Conservation (phyloP, 495 filamentous ascomycete species). For the Echria macrotheca region DNA sequence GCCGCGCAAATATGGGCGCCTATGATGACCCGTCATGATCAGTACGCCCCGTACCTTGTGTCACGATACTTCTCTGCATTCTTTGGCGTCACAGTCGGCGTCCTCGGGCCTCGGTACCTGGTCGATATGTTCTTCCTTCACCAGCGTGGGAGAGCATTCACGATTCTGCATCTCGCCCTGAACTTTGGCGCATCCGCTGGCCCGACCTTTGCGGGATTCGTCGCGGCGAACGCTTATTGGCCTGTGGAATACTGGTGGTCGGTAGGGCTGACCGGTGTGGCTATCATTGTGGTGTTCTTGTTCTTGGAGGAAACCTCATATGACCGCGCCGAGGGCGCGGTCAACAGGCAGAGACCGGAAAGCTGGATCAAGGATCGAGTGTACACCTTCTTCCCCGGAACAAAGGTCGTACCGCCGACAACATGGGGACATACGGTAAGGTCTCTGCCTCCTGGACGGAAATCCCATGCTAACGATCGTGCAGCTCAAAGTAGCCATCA, state of each 20-base stretch:
- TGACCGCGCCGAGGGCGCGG: conserved; percentile 14
- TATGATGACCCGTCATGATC: conserved; percentile 30
- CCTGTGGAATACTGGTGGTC: conserved; percentile 50
- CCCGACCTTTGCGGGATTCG: conserved; percentile 43
- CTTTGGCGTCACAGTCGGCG: conserved; percentile 58
- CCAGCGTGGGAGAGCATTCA: conserved; percentile 51
- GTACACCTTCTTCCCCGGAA: conserved; percentile 43
- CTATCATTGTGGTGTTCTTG: conserved; percentile 38
- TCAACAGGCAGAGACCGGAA: conserved; percentile 22
- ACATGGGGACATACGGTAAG: conserved; percentile 29
- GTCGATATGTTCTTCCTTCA: conserved; percentile 53
- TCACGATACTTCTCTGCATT: conserved; percentile 49
- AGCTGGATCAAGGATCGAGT: conserved; percentile 34
- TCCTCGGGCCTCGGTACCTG: conserved; percentile 26
- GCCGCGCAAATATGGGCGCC: conserved; percentile 55
- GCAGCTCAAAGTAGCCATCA: conserved; percentile 28
- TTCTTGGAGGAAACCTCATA: conserved; percentile 44
- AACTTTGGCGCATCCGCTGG: conserved; percentile 39
- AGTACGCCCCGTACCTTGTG: conserved; percentile 14
- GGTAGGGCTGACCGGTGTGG: conserved; percentile 34
- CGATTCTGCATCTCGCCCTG: conserved; percentile 35
- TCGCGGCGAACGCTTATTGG: conserved; percentile 38
- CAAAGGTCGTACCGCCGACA: conserved; percentile 25
- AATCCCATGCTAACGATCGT: too few relatives aligned
- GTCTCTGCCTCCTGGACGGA: too few relatives aligned